phyloP scores from a whole-genome alignment of 2,329 filamentous ascomycete species.

The Calycina marina region DNA sequence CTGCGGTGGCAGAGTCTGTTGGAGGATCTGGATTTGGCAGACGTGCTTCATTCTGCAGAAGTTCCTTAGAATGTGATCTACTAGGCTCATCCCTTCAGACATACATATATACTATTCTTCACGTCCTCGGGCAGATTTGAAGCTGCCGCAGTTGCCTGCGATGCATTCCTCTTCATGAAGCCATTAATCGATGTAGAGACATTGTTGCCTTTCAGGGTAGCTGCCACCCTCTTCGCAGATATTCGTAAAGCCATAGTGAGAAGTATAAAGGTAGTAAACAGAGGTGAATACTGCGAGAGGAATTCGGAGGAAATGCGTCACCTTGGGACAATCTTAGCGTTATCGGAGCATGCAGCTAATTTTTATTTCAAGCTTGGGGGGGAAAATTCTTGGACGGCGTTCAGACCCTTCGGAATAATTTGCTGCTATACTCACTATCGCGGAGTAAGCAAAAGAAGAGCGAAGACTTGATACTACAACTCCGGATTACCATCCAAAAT shows the following conservation, averaged over 20 bases:
- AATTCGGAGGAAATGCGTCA: no score
- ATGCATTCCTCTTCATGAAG: constrained; percentile 18
- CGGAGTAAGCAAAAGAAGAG: no score
- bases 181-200: constrained; percentile 12
- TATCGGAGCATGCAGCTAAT: no score
- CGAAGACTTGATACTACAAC: no score
- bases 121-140: constrained; percentile 24
- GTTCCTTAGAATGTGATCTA: no score
- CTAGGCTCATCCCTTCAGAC: not conserved
- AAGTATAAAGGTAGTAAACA: not conserved
- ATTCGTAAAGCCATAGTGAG: constrained; percentile 18
- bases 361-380: no score
- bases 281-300: not conserved
- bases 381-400: no score
- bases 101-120: constrained; percentile 24
- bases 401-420: no score
- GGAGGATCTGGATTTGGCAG: constrained; percentile 60
- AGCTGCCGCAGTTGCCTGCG: constrained; percentile 23
- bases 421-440: no score
- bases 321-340: not conserved
- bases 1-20: constrained; percentile 57
- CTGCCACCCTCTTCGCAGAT: constrained; percentile 17
- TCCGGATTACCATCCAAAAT: no score
- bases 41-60: constrained; percentile 19
- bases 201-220: constrained; percentile 16